Evolutionary conservation across 768 basidiomycete genomes (phyloP).

Genomic region (Botryobasidium botryosum): DNA sequence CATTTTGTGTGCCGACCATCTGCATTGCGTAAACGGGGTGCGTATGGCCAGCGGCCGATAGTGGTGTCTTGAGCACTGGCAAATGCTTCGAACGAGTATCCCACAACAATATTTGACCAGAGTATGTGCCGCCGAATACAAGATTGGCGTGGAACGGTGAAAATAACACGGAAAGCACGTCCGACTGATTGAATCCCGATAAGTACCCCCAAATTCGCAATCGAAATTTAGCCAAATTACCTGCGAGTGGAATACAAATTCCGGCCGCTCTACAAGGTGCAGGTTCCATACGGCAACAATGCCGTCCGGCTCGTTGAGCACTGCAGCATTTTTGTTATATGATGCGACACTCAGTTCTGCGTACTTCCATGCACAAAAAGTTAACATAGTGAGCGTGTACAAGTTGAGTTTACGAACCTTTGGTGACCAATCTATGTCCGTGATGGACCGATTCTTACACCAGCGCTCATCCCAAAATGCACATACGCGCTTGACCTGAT

Average conservation of each 20-base stretch:
- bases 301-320: constrained; percentile 90
- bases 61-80: constrained; percentile 88
- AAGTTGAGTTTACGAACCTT: constrained; percentile 32
- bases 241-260: constrained; percentile 97
- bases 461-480: constrained; percentile 85
- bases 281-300: constrained; percentile 97
- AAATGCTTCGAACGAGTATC: constrained; percentile 94
- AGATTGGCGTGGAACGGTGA: constrained; percentile 97
- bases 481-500: constrained; percentile 82
- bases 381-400: neutral
- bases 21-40: constrained; percentile 98
- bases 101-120: constrained; percentile 95
- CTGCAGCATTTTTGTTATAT: constrained; percentile 93
- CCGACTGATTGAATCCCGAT: constrained; percentile 48
- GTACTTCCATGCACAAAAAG: no score
- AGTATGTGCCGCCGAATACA: constrained; percentile 97
- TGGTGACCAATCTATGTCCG: constrained; percentile 94
- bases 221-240: constrained; percentile 28
- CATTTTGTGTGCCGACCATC: constrained; percentile 97
- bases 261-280: constrained; percentile 85
- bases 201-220: neutral
- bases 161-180: constrained; percentile 90
- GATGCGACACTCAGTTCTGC: constrained; percentile 91
- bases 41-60: constrained; percentile 92
- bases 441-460: constrained; percentile 86